Percentiles rank a stretch among this genome's conserved stretches.
These are phyloP conservation scores for Aureobasidium sp. DNA, from an alignment of 2,329 filamentous ascomycete species.

Conservation along the genomic window DNA sequence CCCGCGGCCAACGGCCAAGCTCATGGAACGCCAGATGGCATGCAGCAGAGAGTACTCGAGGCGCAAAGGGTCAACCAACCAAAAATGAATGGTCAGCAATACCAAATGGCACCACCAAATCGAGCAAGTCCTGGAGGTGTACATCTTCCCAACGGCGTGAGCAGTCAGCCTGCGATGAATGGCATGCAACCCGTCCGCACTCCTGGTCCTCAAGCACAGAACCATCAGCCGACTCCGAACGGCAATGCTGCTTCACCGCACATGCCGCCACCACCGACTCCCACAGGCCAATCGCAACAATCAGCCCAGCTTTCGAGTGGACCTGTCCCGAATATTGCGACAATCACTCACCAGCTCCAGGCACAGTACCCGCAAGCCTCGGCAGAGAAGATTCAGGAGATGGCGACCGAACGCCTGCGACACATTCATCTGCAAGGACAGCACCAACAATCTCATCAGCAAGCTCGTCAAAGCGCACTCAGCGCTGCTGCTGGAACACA, in stretches of 20 bases:
- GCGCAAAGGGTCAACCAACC: slow-evolving; percentile 15
- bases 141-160: slow-evolving; percentile 5
- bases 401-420: slow-evolving; percentile 43
- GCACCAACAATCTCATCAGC: slow-evolving; percentile 20
- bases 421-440: slow-evolving; percentile 17
- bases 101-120: slow-evolving; percentile 14
- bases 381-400: slow-evolving; percentile 44
- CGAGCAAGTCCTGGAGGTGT: slow-evolving; percentile 11
- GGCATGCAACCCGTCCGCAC: slow-evolving; percentile 14
- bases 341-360: slow-evolving; percentile 44
- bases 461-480: slow-evolving; percentile 29
- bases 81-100: slow-evolving; percentile 14
- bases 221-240: slow-evolving; percentile 15
- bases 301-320: slow-evolving; percentile 44
- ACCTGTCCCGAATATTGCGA: slow-evolving; percentile 47
- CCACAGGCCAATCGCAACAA: slow-evolving; percentile 18
- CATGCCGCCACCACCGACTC: slow-evolving; percentile 30
- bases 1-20: not conserved
- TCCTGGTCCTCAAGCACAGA: slow-evolving; percentile 6
- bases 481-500: slow-evolving; percentile 29
- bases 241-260: slow-evolving; percentile 25
- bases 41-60: slow-evolving; percentile 15
- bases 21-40: not conserved
- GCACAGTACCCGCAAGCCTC: slow-evolving; percentile 43
- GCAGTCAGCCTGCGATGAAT: slow-evolving; percentile 14